A percentile compares a stretch with the other conserved stretches of the same genome.
phyloP scores from a whole-genome alignment of 2,329 filamentous ascomycete species.

The Diaporthe capsici region DNA sequence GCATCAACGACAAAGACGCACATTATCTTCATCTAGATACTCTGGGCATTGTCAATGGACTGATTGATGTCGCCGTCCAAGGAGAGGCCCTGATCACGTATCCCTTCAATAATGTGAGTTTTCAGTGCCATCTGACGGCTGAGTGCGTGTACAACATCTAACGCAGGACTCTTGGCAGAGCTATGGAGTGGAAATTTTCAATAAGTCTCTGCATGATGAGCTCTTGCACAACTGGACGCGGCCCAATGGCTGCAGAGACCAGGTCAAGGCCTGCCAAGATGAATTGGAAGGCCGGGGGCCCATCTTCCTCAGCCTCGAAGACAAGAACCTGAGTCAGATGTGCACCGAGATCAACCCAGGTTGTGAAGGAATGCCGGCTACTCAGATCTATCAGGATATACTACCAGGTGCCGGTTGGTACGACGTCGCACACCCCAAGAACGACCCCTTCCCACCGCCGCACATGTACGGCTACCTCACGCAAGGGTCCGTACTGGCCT shows the following conservation, averaged over 20 bases:
- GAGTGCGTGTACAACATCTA: too few relatives aligned
- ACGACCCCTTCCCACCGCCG: slow-evolving; percentile 66
- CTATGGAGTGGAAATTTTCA: slow-evolving; percentile 67
- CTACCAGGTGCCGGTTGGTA: slow-evolving; percentile 62
- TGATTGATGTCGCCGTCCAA: slow-evolving; percentile 65
- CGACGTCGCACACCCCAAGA: slow-evolving; percentile 66
- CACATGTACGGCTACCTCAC: slow-evolving; percentile 70
- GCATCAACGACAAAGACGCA: slow-evolving; percentile 34
- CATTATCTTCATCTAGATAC: slow-evolving; percentile 58
- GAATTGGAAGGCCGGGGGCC: slow-evolving; percentile 41
- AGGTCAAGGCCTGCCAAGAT: slow-evolving; percentile 65
- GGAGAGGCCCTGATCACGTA: slow-evolving; percentile 63
- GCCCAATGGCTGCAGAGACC: slow-evolving; percentile 66
- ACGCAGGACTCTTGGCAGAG: neutral
- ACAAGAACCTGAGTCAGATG: slow-evolving; percentile 64
- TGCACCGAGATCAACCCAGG: slow-evolving; percentile 52
- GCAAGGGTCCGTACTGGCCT: slow-evolving; percentile 67
- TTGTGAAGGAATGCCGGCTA: neutral
- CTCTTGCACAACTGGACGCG: slow-evolving; percentile 60
- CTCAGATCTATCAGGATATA: slow-evolving; percentile 1
- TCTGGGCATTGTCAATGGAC: slow-evolving; percentile 69
- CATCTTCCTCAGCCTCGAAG: slow-evolving; percentile 50
- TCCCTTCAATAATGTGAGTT: slow-evolving; percentile 67
- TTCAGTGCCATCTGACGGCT: neutral
- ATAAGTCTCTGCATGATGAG: slow-evolving; percentile 60